Evolutionary conservation across 805 yeast genomes (phyloP).

Genomic region (Ogataea paraovalis): DNA sequence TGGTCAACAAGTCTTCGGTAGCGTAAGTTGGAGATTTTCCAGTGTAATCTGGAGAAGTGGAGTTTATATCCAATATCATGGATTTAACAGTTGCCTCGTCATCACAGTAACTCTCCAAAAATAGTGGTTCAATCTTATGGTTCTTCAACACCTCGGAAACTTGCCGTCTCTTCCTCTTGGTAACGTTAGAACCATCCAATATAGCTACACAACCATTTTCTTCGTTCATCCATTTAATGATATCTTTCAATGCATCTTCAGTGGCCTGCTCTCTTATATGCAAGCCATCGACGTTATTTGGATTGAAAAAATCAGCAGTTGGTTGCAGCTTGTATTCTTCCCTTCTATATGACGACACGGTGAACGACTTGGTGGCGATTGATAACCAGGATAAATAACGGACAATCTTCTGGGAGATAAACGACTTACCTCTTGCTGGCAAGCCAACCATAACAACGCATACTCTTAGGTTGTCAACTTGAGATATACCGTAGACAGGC

Average conservation of each 20-base stretch:
- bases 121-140: conserved; percentile 79
- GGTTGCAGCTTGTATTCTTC: conserved; percentile 52
- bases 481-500: conserved; percentile 57
- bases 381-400: conserved; percentile 91
- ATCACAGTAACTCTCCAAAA: conserved; percentile 88
- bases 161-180: conserved; percentile 63
- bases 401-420: conserved; percentile 91
- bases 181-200: conserved; percentile 89
- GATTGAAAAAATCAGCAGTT: conserved; percentile 74
- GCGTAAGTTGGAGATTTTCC: conserved; percentile 70
- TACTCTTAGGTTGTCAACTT: conserved; percentile 67
- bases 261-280: conserved; percentile 66
- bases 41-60: conserved; percentile 78
- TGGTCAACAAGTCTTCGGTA: conserved; percentile 61
- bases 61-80: conserved; percentile 81
- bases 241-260: conserved; percentile 65
- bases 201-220: conserved; percentile 88
- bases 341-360: conserved; percentile 84
- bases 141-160: conserved; percentile 53
- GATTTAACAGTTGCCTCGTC: conserved; percentile 72
- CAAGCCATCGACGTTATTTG: conserved; percentile 60
- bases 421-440: conserved; percentile 90
- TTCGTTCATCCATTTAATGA: conserved; percentile 80
- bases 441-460: conserved; percentile 88
- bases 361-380: conserved; percentile 80